A percentile compares a stretch with the other conserved stretches of the same genome.
phyloP scores from a whole-genome alignment of 805 yeast genomes.

The Candida endomychidarum region DNA sequence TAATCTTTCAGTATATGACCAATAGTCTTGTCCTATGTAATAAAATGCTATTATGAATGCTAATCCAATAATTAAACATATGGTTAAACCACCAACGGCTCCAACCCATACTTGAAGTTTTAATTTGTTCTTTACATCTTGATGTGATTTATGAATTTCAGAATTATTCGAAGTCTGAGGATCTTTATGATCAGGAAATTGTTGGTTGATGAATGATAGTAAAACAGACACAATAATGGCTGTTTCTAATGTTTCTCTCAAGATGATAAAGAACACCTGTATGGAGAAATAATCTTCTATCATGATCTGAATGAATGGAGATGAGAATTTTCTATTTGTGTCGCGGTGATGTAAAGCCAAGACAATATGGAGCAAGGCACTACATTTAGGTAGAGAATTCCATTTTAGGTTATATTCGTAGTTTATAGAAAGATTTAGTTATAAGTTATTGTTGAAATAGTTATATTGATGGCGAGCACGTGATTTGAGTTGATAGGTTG shows the following conservation, averaged over 20 bases:
- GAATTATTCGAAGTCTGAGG: no score
- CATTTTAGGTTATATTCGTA: no score
- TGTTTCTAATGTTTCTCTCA: conserved; percentile 51
- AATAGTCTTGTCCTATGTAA: conserved; percentile 74
- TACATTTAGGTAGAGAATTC: conserved; percentile 2
- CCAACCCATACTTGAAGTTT: conserved; percentile 81
- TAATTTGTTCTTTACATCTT: conserved; percentile 24
- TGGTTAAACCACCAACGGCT: conserved; percentile 64
- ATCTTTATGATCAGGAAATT: conserved; percentile 9
- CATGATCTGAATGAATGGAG: conserved; percentile 12
- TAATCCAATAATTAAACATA: conserved; percentile 74
- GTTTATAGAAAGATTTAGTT: no score
- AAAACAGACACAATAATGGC: conserved; percentile 53
- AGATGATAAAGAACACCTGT: conserved; percentile 71
- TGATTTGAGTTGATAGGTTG: no score
- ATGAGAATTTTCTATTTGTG: conserved; percentile 16
- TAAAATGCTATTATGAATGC: conserved; percentile 70
- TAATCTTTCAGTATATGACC: conserved; percentile 84
- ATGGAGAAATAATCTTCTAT: conserved; percentile 57
- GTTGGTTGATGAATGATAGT: conserved; percentile 71
- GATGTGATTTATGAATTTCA: neutral
- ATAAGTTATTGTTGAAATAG: no score
- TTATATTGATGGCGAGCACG: no score
- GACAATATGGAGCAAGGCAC: no score
- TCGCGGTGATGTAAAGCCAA: conserved; percentile 3